Evolutionary conservation across 2,329 filamentous ascomycete species (phyloP).

Genomic region (Trichoderma brevicompactum): DNA sequence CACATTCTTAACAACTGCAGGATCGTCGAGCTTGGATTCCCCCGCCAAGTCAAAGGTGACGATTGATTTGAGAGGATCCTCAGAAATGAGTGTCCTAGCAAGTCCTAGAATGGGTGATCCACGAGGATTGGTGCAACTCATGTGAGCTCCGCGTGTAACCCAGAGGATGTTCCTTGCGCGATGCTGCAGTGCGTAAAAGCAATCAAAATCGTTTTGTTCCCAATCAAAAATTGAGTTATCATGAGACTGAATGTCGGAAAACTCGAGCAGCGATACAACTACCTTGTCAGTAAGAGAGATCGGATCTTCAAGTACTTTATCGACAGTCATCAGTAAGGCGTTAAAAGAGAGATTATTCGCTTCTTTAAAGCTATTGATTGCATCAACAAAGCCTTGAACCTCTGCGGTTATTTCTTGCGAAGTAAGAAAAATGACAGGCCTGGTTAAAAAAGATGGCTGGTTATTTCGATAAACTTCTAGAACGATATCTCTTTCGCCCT

Average conservation of each 20-base stretch:
- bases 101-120: constrained; percentile 51
- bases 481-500: background rate
- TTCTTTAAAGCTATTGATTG: background rate
- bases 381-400: background rate
- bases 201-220: constrained; percentile 44
- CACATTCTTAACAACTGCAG: constrained; percentile 33
- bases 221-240: constrained; percentile 46
- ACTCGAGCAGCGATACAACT: constrained; percentile 55
- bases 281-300: constrained; percentile 36
- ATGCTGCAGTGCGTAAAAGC: constrained; percentile 47
- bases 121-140: constrained; percentile 41
- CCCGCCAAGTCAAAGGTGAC: constrained; percentile 49
- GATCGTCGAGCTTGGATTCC: constrained; percentile 32
- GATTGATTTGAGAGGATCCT: constrained; percentile 50
- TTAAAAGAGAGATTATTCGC: background rate
- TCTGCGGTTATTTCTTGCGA: background rate
- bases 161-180: constrained; percentile 50
- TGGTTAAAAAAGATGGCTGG: background rate
- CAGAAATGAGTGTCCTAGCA: constrained; percentile 54
- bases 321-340: constrained; percentile 21
- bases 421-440: constrained; percentile 2
- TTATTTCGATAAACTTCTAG: background rate
- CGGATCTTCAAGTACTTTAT: constrained; percentile 29
- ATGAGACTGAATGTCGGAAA: constrained; percentile 36
- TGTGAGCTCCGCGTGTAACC: constrained; percentile 51